Conservation (phyloP, 306 rosid species). For the Adenanthera pavonina region DNA sequence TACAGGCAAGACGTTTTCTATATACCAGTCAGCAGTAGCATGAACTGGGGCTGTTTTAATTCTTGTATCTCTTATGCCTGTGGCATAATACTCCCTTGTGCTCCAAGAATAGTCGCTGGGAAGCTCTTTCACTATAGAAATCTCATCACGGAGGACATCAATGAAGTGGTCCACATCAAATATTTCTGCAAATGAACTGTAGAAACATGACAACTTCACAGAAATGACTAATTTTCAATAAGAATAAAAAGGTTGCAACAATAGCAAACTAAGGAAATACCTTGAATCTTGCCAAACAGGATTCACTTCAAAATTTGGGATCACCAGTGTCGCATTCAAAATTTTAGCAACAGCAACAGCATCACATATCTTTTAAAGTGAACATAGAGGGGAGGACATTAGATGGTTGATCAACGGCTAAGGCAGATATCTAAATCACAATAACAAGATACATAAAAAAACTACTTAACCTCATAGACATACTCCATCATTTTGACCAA, state of each 20-base stretch:
- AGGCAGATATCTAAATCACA: constrained; percentile 13
- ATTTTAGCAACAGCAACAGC: constrained; percentile 96
- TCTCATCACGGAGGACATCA: constrained; percentile 67
- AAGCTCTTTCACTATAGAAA: constrained; percentile 80
- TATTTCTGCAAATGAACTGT: constrained; percentile 90
- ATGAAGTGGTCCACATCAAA: constrained; percentile 96
- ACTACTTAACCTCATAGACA: constrained; percentile 33
- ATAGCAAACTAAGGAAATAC: constrained; percentile 48
- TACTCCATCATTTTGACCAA: constrained; percentile 28
- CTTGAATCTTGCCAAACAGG: constrained; percentile 98
- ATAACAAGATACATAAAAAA: constrained; percentile 22
- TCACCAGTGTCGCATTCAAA: constrained; percentile 84
- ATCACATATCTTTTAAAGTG: constrained; percentile 76
- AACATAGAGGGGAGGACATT: background rate
- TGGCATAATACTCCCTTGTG: constrained; percentile 89
- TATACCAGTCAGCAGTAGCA: constrained; percentile 92
- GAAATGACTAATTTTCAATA: constrained; percentile 12
- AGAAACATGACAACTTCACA: constrained; percentile 34
- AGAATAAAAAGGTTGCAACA: constrained; percentile 17
- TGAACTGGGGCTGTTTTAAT: constrained; percentile 94
- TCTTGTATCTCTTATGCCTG: constrained; percentile 83
- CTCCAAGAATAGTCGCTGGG: constrained; percentile 86
- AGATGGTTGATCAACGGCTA: constrained; percentile 31
- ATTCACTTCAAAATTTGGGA: constrained; percentile 91
- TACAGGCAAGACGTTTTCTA: constrained; percentile 79